phyloP scores from a whole-genome alignment of 257 asterid species.

The Ballota nigra region DNA sequence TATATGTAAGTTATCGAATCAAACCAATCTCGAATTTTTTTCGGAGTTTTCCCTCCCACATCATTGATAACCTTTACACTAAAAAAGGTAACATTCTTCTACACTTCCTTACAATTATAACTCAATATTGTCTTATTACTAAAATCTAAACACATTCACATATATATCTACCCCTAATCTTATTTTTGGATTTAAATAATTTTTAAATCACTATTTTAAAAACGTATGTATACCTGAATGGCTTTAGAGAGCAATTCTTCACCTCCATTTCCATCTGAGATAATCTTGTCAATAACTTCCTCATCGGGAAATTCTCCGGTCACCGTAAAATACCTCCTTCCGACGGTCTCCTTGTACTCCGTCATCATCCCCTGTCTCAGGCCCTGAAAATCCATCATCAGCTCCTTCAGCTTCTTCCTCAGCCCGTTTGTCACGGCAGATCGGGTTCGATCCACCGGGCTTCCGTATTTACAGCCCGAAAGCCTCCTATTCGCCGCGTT shows the following conservation, averaged over 20 bases:
- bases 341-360: constrained; percentile 86
- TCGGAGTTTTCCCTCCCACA: no score
- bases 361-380: constrained; percentile 88
- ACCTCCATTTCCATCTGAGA: constrained; percentile 54
- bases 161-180: neutral
- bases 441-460: constrained; percentile 72
- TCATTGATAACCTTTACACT: no score
- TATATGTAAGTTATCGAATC: no score
- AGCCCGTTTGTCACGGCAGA: constrained; percentile 88
- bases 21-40: no score
- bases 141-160: neutral
- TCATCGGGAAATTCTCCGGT: constrained; percentile 68
- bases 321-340: constrained; percentile 76
- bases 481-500: constrained; percentile 60
- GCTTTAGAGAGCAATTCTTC: constrained; percentile 83
- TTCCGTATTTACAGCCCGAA: constrained; percentile 73
- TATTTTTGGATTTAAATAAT: neutral
- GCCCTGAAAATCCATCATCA: constrained; percentile 92
- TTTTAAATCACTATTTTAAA: neutral
- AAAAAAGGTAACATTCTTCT: no score
- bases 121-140: no score
- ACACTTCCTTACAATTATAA: no score
- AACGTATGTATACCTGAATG: constrained; percentile 28
- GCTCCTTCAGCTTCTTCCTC: constrained; percentile 88
- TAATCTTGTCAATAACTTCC: constrained; percentile 40